Base-by-base conservation (phyloP, 768 basidiomycete species). In the Mycena galopus region DNA sequence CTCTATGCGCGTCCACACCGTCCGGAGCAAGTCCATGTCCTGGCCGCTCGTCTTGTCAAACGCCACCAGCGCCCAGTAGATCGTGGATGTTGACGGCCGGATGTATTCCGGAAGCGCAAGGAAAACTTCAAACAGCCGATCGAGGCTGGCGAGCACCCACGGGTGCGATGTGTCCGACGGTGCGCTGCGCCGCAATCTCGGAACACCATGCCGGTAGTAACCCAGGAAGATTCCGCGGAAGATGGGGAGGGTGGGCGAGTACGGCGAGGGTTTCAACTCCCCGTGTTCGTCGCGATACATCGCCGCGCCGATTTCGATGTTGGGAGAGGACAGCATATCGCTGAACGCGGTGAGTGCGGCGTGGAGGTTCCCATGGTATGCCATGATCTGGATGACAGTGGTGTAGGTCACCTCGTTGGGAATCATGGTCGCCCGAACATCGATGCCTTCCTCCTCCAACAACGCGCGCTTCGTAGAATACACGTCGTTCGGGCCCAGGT, bases 211-310 rank as follows among this genome's bases (percentile, higher is more conserved):
- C 14, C 88, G 88, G 9, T 85, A 83, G 78, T 95, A 96, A 1
- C 93, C 94, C 21, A 93, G 86, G 77, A 96, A 95, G 47, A 96
- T 79, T 21, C 89, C 89, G 25, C 93, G 89, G 79, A 92, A 96
- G 35, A 90, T 84, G 25, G 87, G 80, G 57, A 89, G 77, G 1
- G 85, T 88, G 3, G 89, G 88, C 29, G 77, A 79, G 66, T 85
- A 88, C 10, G 77, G 77, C 14, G 67, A 69, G 2, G 81, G 80
- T 29, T 76, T 66, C 4, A 80, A 74, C 23, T 76, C 64, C 6
- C 80, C 80, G 23, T 78, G 71, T 3, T 83, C 78, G 23, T 79
- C 79, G 4, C 64, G 75, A 32, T 75, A 71, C 33, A 81, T 75
- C 7, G 77, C 79, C 29, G 82, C 80, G 19, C 82, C 80, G 23